phyloP scores from a whole-genome alignment of 495 filamentous ascomycete genomes.

The Penicillium ucsense region DNA sequence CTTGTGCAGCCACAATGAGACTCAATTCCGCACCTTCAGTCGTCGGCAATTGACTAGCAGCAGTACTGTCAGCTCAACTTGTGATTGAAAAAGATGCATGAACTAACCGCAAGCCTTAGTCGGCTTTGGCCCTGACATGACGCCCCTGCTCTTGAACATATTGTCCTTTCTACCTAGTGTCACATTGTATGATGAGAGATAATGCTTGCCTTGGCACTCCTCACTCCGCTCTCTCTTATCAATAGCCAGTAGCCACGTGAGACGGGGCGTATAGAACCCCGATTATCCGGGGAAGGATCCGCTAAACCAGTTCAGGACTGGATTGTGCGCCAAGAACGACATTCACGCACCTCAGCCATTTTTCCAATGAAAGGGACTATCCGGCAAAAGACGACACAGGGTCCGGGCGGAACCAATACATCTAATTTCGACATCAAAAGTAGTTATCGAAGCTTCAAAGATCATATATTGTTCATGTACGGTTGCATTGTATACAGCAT shows the following conservation, averaged over 20 bases:
- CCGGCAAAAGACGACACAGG: no score
- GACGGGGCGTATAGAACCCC: neutral
- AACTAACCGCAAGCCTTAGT: constrained; percentile 35
- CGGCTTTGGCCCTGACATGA: constrained; percentile 22
- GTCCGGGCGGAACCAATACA: no score
- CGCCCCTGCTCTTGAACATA: constrained; percentile 12
- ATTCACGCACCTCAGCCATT: no score
- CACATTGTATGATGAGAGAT: constrained; percentile 1
- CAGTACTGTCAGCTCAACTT: constrained; percentile 6
- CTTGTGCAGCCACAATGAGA: neutral
- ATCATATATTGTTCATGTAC: neutral
- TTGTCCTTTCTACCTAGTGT: neutral
- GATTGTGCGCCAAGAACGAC: no score
- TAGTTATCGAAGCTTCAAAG: no score
- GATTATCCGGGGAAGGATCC: neutral
- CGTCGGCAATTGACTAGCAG: constrained; percentile 29
- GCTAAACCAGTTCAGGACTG: neutral
- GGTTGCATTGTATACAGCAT: neutral
- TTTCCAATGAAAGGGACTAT: no score
- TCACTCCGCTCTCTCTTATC: neutral
- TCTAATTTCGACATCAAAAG: no score
- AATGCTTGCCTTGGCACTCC: neutral
- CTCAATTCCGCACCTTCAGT: constrained; percentile 19
- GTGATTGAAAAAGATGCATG: no score
- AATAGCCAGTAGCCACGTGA: constrained; percentile 1